Percentiles rank a stretch among this genome's conserved stretches.
phyloP scores from a whole-genome alignment of 306 rosid genomes.

The Biancaea sappan region DNA sequence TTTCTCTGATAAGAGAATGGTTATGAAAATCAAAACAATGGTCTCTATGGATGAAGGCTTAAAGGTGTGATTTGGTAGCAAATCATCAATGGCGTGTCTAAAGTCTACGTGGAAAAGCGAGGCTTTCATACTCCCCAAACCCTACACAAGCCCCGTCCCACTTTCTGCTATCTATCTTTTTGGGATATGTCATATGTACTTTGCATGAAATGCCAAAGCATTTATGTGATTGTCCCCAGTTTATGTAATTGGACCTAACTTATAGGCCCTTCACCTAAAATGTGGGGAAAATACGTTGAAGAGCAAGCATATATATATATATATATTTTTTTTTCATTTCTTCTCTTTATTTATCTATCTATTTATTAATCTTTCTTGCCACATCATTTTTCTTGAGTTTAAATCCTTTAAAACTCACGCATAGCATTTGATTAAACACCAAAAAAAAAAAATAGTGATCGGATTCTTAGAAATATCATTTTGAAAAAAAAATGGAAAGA shows the following conservation, averaged over 20 bases:
- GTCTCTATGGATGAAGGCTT: neutral
- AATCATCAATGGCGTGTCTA: conserved; percentile 22
- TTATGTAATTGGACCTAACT: neutral
- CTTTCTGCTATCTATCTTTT: neutral
- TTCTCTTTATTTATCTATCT: no score
- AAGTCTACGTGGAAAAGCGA: conserved; percentile 30
- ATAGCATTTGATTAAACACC: no score
- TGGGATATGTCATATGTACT: no score
- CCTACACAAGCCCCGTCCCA: neutral
- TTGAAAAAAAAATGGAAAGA: no score
- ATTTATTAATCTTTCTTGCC: no score
- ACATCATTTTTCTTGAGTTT: no score
- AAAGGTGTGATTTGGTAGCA: neutral
- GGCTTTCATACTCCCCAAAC: conserved; percentile 14
- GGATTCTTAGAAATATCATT: no score
- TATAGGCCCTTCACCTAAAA: neutral
- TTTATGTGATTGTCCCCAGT: neutral
- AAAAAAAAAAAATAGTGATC: no score
- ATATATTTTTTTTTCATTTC: neutral
- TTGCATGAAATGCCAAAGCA: no score
- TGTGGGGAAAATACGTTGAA: neutral
- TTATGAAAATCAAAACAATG: neutral
- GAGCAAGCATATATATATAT: neutral
- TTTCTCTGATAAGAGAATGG: neutral
- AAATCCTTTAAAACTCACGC: no score